Conservation (phyloP, 1,284 basidiomycete species). For the Sanghuangporus sanghuang region DNA sequence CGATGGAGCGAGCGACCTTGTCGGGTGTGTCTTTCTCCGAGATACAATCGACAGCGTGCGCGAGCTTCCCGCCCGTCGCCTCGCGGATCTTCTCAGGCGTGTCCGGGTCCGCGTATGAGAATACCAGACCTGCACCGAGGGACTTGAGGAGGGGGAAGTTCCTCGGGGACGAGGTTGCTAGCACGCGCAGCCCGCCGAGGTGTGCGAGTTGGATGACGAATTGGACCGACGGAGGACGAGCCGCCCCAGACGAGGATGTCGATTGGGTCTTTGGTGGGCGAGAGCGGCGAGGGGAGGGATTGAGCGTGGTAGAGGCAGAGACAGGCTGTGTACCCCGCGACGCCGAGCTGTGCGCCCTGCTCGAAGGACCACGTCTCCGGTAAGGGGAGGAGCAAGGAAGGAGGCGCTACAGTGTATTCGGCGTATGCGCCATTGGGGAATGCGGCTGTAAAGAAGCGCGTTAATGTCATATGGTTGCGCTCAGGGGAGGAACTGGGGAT, state of each 20-base stretch:
- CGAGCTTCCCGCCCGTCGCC: constrained; percentile 15
- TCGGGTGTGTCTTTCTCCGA: constrained; percentile 19
- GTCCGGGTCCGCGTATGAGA: constrained; percentile 29
- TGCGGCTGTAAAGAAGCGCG: not conserved
- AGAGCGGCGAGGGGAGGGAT: constrained; percentile 19
- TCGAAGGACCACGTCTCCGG: constrained; percentile 27
- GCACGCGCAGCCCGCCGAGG: constrained; percentile 31
- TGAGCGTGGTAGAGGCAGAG: constrained; percentile 23
- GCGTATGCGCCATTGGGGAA: constrained; percentile 13
- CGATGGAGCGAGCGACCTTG: constrained; percentile 8
- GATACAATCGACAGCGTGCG: constrained; percentile 22
- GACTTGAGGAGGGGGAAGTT: constrained; percentile 34
- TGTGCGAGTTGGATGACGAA: constrained; percentile 38
- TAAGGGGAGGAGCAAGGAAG: constrained; percentile 24
- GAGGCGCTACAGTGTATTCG: constrained; percentile 23
- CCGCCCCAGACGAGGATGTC: constrained; percentile 36
- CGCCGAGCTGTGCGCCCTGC: constrained; percentile 26
- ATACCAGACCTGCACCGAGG: constrained; percentile 35
- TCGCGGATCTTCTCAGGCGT: constrained; percentile 22
- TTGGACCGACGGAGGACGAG: constrained; percentile 35
- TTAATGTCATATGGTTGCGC: not conserved
- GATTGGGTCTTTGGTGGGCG: constrained; percentile 17
- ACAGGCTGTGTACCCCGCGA: constrained; percentile 23
- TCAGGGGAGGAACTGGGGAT: constrained; percentile 25
- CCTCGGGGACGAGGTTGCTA: constrained; percentile 35